Conservation (phyloP, 2,329 filamentous ascomycete genomes). For the Mollisia scopiformis region DNA sequence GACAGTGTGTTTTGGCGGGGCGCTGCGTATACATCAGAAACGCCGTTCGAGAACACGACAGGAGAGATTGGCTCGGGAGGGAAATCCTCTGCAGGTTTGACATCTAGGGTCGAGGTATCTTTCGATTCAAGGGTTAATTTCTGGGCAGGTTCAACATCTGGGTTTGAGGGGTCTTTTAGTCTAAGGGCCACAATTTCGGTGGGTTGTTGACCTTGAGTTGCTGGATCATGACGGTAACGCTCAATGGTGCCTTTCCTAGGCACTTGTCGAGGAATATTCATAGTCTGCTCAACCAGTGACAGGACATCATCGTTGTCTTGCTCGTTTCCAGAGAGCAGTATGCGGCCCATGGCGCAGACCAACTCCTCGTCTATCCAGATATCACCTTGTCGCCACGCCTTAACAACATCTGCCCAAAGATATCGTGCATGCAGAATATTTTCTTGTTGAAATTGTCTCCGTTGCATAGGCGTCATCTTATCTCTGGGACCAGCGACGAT, state of each 20-base stretch:
- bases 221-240: slow-evolving; percentile 9
- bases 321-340: slow-evolving; percentile 69
- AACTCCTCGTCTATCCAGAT: slow-evolving; percentile 77
- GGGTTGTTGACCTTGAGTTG: slow-evolving; percentile 1
- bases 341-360: slow-evolving; percentile 77
- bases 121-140: background rate
- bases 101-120: background rate
- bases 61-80: background rate
- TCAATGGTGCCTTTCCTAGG: slow-evolving; percentile 20
- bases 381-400: slow-evolving; percentile 73
- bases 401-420: slow-evolving; percentile 80
- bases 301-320: slow-evolving; percentile 73
- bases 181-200: background rate
- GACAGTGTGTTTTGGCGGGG: slow-evolving; percentile 66
- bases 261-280: slow-evolving; percentile 65
- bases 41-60: background rate
- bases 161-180: background rate
- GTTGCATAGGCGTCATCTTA: slow-evolving; percentile 32
- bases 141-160: background rate
- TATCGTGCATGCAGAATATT: slow-evolving; percentile 68
- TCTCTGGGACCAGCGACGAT: slow-evolving; percentile 34
- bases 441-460: slow-evolving; percentile 40
- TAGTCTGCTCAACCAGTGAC: slow-evolving; percentile 78
- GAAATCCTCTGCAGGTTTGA: background rate
- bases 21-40: slow-evolving; percentile 38